Conservation (phyloP, 768 basidiomycete genomes). For the Tulasnella sp. region DNA sequence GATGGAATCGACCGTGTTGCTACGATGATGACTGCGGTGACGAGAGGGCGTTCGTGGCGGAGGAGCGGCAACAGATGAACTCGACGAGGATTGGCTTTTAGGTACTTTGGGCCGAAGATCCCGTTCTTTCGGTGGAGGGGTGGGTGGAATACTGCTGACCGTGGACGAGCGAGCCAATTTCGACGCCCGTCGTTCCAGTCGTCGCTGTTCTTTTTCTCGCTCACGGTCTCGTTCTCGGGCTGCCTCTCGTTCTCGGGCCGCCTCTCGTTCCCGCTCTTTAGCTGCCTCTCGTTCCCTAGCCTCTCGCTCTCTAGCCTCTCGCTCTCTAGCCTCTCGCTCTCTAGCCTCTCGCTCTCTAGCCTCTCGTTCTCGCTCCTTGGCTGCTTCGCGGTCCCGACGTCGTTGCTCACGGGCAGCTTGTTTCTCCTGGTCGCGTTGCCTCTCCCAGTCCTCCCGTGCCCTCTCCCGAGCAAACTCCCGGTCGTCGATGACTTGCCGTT, state of each 20-base stretch:
- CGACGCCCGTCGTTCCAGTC: neutral
- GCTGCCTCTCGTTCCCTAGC: constrained; percentile 12
- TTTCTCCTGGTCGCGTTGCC: neutral
- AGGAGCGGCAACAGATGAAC: neutral
- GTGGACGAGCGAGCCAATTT: constrained; percentile 17
- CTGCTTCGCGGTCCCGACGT: neutral
- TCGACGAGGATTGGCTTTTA: neutral
- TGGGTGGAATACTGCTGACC: constrained; percentile 9
- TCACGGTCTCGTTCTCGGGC: neutral
- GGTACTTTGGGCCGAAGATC: neutral
- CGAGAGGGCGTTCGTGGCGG: neutral
- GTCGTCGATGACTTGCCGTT: constrained; percentile 16
- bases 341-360: neutral
- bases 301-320: neutral
- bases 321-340: neutral
- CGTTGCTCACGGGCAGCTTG: neutral
- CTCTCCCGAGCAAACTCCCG: constrained; percentile 14
- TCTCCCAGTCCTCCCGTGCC: constrained; percentile 1
- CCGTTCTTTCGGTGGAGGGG: constrained; percentile 14
- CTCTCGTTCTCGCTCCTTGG: neutral
- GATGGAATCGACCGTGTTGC: neutral
- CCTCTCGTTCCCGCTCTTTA: neutral
- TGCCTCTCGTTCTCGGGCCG: neutral
- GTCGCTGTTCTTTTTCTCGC: neutral
- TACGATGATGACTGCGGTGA: neutral